Conservation (phyloP, 306 rosid genomes). For the Trifolium subterraneum region DNA sequence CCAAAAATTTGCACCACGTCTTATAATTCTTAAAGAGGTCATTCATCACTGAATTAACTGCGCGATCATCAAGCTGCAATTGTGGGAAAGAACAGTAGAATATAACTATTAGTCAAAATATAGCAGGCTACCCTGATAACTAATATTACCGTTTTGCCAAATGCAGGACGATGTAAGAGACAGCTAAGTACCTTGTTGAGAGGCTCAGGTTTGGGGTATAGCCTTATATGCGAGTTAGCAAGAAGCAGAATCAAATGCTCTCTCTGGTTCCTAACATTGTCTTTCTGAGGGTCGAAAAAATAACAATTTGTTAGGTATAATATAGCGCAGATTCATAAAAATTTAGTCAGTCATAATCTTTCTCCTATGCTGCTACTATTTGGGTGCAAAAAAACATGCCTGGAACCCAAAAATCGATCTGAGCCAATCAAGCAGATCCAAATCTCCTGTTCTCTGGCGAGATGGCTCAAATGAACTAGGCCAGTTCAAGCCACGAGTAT, state of each 20-base stretch:
- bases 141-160: constrained; percentile 18
- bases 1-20: constrained; percentile 89
- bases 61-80: constrained; percentile 94
- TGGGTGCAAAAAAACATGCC: constrained; percentile 51
- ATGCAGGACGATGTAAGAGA: constrained; percentile 22
- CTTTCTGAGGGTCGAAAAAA: constrained; percentile 67
- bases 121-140: constrained; percentile 26
- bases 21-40: constrained; percentile 84
- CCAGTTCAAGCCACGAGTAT: constrained; percentile 89
- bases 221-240: constrained; percentile 84
- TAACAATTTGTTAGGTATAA: constrained; percentile 12
- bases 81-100: constrained; percentile 17
- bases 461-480: constrained; percentile 78
- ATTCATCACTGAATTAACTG: constrained; percentile 74
- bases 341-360: background rate
- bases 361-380: constrained; percentile 2
- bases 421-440: constrained; percentile 95
- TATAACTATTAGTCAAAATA: constrained; percentile 34
- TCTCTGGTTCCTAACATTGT: constrained; percentile 95
- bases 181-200: constrained; percentile 73
- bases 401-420: constrained; percentile 97
- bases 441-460: constrained; percentile 79
- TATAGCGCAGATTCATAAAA: background rate
- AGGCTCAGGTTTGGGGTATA: constrained; percentile 94
- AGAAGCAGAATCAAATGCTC: constrained; percentile 93